These are phyloP conservation scores for Melanogaster broomeanus DNA, from an alignment of 768 basidiomycete species.

Conservation along the genomic window DNA sequence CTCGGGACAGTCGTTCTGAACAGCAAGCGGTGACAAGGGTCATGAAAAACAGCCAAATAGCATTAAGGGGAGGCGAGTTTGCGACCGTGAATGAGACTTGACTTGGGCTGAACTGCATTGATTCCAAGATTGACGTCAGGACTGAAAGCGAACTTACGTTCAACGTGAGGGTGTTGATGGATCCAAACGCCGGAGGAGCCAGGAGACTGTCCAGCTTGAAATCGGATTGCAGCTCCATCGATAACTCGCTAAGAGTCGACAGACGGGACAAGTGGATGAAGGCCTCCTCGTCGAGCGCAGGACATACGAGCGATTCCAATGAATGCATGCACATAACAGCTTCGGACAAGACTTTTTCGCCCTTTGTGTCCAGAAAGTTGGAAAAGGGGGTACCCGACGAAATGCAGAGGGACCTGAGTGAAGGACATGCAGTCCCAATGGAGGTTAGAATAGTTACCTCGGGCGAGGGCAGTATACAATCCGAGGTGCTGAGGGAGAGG, in stretches of 20 bases:
- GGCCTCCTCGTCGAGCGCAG: constrained; percentile 19
- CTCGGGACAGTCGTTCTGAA: constrained; percentile 1
- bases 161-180: constrained; percentile 11
- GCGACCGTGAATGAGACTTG: constrained; percentile 16
- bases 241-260: constrained; percentile 12
- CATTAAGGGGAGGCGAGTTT: constrained; percentile 11
- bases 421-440: constrained; percentile 22
- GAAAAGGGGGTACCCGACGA: neutral
- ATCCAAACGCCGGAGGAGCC: constrained; percentile 16
- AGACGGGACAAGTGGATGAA: constrained; percentile 26
- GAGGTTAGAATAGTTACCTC: constrained; percentile 20
- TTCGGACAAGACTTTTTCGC: constrained; percentile 21
- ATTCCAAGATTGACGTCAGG: constrained; percentile 21
- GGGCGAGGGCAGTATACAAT: constrained; percentile 9
- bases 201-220: constrained; percentile 17
- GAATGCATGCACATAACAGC: constrained; percentile 17
- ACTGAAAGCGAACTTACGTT: constrained; percentile 7
- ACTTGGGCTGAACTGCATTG: constrained; percentile 16
- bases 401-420: constrained; percentile 16
- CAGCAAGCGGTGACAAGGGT: constrained; percentile 14
- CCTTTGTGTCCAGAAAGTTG: constrained; percentile 8
- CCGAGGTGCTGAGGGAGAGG: constrained; percentile 7
- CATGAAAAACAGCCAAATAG: constrained; percentile 22
- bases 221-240: constrained; percentile 13
- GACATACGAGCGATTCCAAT: constrained; percentile 17